Evolutionary conservation across 345 rosid species (phyloP).

Genomic region (Euphorbia pulcherrima): DNA sequence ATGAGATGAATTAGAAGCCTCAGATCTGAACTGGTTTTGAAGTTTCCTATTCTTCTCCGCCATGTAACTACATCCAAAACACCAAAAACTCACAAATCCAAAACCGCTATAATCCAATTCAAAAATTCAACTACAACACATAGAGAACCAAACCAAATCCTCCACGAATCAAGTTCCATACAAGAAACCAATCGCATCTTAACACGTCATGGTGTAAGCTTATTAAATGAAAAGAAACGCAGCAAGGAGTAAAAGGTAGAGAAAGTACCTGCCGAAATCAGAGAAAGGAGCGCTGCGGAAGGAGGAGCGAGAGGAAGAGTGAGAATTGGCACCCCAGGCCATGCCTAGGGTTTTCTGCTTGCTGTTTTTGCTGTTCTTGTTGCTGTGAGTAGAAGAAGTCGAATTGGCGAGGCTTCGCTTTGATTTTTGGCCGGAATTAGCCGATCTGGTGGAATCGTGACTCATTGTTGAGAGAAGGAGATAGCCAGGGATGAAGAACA

Average conservation of each 20-base stretch:
- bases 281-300: conserved; percentile 70
- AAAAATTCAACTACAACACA: not conserved
- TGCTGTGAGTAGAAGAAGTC: conserved; percentile 32
- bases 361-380: conserved; percentile 37
- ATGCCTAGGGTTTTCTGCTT: conserved; percentile 88
- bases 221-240: too few relatives aligned
- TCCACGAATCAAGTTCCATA: conserved; percentile 1
- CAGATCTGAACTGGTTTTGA: conserved; percentile 57
- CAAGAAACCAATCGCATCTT: not conserved
- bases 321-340: conserved; percentile 84
- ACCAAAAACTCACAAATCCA: conserved; percentile 14
- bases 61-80: conserved; percentile 60
- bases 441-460: conserved; percentile 42
- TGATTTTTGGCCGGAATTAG: conserved; percentile 37
- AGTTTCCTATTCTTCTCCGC: conserved; percentile 76
- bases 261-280: conserved; percentile 65
- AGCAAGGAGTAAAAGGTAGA: not conserved
- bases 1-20: conserved; percentile 49
- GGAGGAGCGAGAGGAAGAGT: conserved; percentile 67
- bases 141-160: not conserved
- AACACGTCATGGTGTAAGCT: not conserved
- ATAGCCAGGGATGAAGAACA: not conserved
- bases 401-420: conserved; percentile 59
- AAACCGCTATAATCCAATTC: not conserved
- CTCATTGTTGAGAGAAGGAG: conserved; percentile 32